Percentiles rank a stretch among this genome's conserved stretches.
Evolutionary conservation across 768 basidiomycete species (phyloP).

Genomic region (Mrakia gelida): DNA sequence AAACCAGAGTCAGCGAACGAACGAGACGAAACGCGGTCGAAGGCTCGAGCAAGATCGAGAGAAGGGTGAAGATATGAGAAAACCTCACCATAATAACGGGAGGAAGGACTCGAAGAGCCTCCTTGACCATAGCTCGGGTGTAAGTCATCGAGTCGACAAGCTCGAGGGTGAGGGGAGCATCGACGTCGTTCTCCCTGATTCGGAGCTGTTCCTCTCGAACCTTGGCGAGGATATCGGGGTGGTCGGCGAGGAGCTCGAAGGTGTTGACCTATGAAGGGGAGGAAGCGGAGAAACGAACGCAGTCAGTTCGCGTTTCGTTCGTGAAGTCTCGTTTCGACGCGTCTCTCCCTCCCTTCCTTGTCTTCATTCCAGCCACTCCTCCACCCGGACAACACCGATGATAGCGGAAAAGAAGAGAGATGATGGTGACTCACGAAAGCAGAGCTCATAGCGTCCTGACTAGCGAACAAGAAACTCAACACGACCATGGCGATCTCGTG

Average conservation of each 20-base stretch:
- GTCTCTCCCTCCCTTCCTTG: background rate
- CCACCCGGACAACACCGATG: too few species aligned
- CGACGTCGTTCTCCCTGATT: constrained; percentile 70
- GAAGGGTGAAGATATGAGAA: constrained; percentile 12
- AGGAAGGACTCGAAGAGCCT: constrained; percentile 83
- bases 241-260: constrained; percentile 93
- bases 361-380: too few species aligned
- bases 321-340: background rate
- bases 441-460: constrained; percentile 97
- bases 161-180: constrained; percentile 75
- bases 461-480: constrained; percentile 82
- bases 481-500: constrained; percentile 95
- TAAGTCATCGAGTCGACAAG: constrained; percentile 90
- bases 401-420: background rate
- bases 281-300: background rate
- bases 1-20: background rate
- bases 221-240: constrained; percentile 81
- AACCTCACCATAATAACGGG: constrained; percentile 86
- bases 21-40: constrained; percentile 4
- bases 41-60: background rate
- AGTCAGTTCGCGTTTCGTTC: too few species aligned
- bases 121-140: constrained; percentile 85
- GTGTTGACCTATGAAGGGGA: constrained; percentile 60
- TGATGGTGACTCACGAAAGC: constrained; percentile 52
- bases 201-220: constrained; percentile 84